Base-by-base conservation (phyloP, 768 basidiomycete species). In the Piloderma croceum region DNA sequence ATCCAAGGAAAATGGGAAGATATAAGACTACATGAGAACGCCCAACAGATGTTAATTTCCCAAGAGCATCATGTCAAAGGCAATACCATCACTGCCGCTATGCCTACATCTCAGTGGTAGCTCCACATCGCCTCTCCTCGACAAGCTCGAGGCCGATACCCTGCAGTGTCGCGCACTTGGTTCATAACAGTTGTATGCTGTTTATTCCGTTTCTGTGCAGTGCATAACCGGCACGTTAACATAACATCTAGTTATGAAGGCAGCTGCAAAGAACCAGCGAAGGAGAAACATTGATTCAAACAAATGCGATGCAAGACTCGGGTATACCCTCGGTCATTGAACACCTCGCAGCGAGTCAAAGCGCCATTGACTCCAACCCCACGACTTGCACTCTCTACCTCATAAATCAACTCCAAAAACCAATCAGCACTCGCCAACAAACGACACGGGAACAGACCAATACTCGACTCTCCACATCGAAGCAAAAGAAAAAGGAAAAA, bases 11-110 rank as follows among this genome's bases (percentile, higher is more conserved):
- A 39, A 11, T 17, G 9, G 39, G 11, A 13, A n/a, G 32, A n/a
- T 29, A 29, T 9, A 15, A 29, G 27, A 29, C 15, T n/a, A 62
- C 74, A 32, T 33, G 76, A 73, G 69, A 39, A 79, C 60, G 24
- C 74, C 64, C 39, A 74, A 79, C 23, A 84, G 65, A 11, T 83
- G 51, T 53, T 81, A 76, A 27, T 68, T 65, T 22, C 70, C 73
- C 22, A 63, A 50, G 39, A 58, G 46, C 17, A 50, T 55, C 45
- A 62, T 59, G 37, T 64, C 61, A 48, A 61, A 55, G 49, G 54
- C 47, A 44, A 53, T 39, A 31, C 43, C n/a, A 19, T 48, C 56
- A 17, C 40, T 43, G 34, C 46, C 44, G 25, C 48, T 44, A 46
- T 23, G 23, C 40, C 24, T 18, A 34, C 44, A 46, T 41, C 24